phyloP scores from a whole-genome alignment of 1,284 basidiomycete species.

The Trichosporon faecale region DNA sequence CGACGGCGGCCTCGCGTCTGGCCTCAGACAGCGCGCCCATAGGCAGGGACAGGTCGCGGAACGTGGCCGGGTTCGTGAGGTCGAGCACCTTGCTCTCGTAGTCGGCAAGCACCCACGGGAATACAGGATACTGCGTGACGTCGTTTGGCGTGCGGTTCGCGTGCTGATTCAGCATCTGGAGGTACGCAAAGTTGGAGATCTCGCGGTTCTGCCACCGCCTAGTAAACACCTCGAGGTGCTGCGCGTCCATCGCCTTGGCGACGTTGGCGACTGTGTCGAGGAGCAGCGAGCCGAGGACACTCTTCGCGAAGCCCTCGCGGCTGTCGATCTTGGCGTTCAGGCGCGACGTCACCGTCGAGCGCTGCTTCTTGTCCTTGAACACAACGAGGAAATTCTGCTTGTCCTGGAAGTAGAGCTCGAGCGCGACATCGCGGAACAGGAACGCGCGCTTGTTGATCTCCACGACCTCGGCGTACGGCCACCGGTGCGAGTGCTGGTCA shows the following conservation, averaged over 20 bases:
- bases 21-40: slow-evolving; percentile 85
- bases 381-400: slow-evolving; percentile 76
- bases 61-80: slow-evolving; percentile 63
- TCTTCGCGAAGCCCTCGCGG: slow-evolving; percentile 42
- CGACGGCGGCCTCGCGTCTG: slow-evolving; percentile 67
- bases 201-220: slow-evolving; percentile 79
- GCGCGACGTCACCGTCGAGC: slow-evolving; percentile 63
- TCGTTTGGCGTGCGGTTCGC: slow-evolving; percentile 87
- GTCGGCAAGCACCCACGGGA: slow-evolving; percentile 81
- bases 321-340: slow-evolving; percentile 53
- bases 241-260: slow-evolving; percentile 46
- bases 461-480: slow-evolving; percentile 74
- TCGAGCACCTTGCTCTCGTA: slow-evolving; percentile 75
- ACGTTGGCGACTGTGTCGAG: slow-evolving; percentile 50
- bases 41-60: slow-evolving; percentile 70
- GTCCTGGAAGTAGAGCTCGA: slow-evolving; percentile 88
- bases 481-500: slow-evolving; percentile 68
- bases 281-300: slow-evolving; percentile 50
- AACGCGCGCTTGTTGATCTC: slow-evolving; percentile 77
- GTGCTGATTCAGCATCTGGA: slow-evolving; percentile 80
- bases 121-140: slow-evolving; percentile 92
- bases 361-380: slow-evolving; percentile 66
- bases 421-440: slow-evolving; percentile 83
- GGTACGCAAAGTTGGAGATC: slow-evolving; percentile 82
- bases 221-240: slow-evolving; percentile 49